phyloP scores from a whole-genome alignment of 169 alveolate species.

The Cyclospora cayetanensis region DNA sequence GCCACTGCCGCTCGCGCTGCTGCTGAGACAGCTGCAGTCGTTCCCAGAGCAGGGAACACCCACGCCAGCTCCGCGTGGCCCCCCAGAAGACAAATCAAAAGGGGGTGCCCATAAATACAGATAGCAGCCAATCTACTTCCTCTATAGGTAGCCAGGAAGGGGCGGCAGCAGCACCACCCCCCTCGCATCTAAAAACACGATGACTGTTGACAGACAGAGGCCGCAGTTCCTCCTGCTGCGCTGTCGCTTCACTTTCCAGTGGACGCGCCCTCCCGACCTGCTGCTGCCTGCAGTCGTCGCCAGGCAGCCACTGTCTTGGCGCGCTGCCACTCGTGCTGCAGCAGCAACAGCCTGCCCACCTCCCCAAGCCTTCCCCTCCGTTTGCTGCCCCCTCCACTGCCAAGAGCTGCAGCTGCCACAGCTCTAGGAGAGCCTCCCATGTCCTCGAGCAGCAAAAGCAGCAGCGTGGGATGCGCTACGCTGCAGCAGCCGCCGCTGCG shows the following conservation, averaged over 20 bases:
- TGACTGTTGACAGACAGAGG: no score
- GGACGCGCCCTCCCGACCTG: background rate
- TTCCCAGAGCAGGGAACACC: background rate
- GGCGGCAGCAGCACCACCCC: no score
- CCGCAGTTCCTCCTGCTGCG: background rate
- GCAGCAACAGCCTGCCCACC: constrained; percentile 58
- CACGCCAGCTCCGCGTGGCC: background rate
- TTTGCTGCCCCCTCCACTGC: background rate
- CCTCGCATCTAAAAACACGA: no score
- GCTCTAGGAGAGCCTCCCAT: background rate
- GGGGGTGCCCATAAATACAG: no score
- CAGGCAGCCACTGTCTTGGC: constrained; percentile 41
- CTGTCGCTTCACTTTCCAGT: background rate
- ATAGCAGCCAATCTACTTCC: no score
- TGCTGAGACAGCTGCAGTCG: background rate
- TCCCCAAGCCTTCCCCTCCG: constrained; percentile 13
- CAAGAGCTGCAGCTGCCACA: background rate
- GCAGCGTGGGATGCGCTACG: constrained; percentile 8
- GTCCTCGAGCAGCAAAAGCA: constrained; percentile 38
- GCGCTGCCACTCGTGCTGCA: constrained; percentile 63
- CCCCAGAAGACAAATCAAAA: background rate
- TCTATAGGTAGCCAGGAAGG: no score
- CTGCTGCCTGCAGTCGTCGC: background rate
- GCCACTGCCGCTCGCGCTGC: background rate
- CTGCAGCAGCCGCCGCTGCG: constrained; percentile 55